Evolutionary conservation across 73 alveolate genomes (phyloP).

Genomic region (Effrenium voratum): DNA sequence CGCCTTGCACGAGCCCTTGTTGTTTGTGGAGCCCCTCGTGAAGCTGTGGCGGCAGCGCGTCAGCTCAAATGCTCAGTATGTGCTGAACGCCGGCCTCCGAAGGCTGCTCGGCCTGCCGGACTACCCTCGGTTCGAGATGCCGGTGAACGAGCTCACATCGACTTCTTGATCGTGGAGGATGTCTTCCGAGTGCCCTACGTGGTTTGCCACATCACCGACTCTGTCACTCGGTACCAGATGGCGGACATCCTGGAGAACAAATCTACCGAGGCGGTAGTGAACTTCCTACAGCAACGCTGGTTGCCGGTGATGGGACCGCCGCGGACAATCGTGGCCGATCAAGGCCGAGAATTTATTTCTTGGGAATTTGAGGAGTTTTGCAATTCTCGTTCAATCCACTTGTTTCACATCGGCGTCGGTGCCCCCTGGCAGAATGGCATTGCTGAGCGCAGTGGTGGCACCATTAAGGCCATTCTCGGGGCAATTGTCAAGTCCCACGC

Average conservation of each 20-base stretch:
- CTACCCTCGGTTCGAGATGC: background rate
- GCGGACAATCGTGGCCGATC: background rate
- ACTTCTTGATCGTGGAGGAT: background rate
- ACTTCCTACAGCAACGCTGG: background rate
- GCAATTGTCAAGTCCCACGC: background rate
- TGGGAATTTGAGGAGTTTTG: constrained; percentile 14
- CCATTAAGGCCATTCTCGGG: background rate
- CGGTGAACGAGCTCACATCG: background rate
- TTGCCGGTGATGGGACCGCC: constrained; percentile 27
- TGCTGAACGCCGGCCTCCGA: background rate
- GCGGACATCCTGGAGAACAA: background rate
- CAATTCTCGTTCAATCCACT: background rate
- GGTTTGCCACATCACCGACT: background rate
- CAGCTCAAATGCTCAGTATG: background rate
- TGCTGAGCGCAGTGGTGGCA: background rate
- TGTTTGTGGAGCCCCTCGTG: background rate
- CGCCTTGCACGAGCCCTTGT: background rate
- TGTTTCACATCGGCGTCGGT: constrained; percentile 1
- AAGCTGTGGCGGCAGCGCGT: background rate
- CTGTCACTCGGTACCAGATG: background rate
- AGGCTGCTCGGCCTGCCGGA: background rate
- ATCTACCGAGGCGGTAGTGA: background rate
- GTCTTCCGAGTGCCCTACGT: background rate
- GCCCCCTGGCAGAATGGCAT: constrained; percentile 50
- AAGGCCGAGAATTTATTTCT: constrained; percentile 29